These are phyloP conservation scores for Lumnitzera littorea DNA, from an alignment of 345 rosid species.

Conservation along the genomic window DNA sequence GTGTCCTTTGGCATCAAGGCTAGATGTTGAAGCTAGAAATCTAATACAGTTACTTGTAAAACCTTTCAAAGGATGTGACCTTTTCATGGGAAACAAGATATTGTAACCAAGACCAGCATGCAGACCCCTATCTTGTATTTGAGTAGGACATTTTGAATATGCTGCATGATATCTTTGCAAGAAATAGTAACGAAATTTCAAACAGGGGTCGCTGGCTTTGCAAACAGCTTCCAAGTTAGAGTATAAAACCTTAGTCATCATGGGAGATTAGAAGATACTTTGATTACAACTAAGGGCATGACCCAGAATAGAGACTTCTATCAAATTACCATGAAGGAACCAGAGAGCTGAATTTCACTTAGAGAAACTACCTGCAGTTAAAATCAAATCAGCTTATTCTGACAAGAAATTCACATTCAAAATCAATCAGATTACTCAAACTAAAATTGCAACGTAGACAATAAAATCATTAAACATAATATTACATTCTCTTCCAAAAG, in stretches of 20 bases:
- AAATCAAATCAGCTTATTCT: no score
- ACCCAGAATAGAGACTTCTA: no score
- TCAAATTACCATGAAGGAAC: no score
- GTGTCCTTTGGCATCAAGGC: slow-evolving; percentile 5
- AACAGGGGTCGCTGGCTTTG: slow-evolving; percentile 3
- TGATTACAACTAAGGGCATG: no score
- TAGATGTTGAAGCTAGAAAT: slow-evolving; percentile 7
- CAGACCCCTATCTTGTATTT: neutral
- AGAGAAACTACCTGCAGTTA: no score
- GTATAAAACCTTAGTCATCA: slow-evolving; percentile 2
- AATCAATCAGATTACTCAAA: no score
- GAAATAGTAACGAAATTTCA: neutral
- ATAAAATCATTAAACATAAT: no score
- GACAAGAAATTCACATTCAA: no score
- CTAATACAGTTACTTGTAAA: slow-evolving; percentile 9
- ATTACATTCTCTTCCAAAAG: no score
- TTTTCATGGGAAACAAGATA: neutral
- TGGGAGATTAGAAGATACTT: neutral
- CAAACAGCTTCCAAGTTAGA: slow-evolving; percentile 1
- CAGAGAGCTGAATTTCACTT: no score
- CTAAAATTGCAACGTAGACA: no score
- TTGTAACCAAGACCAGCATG: neutral
- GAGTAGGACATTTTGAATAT: neutral
- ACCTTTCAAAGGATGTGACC: neutral
- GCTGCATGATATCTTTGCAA: no score